Conservation (phyloP, 2,329 filamentous ascomycete species). For the Aspergillus jensenii region DNA sequence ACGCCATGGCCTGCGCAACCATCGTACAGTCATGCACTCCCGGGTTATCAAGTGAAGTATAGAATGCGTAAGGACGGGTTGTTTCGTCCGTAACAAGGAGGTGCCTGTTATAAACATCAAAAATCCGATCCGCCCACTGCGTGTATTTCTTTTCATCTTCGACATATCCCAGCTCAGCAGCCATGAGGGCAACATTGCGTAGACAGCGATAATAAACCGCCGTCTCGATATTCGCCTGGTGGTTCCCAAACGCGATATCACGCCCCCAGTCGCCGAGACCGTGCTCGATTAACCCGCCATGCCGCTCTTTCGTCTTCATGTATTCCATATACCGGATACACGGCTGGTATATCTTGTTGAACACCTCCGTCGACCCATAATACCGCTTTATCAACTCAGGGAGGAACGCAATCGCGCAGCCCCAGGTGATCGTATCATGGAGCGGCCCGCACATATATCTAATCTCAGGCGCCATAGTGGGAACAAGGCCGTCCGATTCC, state of each 20-base stretch:
- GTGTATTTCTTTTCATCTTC: constrained; percentile 17
- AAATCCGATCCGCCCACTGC: constrained; percentile 20
- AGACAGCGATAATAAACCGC: constrained; percentile 27
- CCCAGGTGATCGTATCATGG: constrained; percentile 42
- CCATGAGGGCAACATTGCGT: constrained; percentile 23
- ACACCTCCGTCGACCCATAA: constrained; percentile 23
- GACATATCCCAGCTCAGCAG: constrained; percentile 17
- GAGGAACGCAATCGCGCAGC: constrained; percentile 23
- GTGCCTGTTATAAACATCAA: constrained; percentile 20
- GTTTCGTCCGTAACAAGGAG: constrained; percentile 20
- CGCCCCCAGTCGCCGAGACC: constrained; percentile 26
- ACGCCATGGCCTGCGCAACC: constrained; percentile 23
- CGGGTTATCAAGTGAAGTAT: constrained; percentile 24
- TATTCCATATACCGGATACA: constrained; percentile 26
- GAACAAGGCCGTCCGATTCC: constrained; percentile 46
- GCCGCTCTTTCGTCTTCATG: constrained; percentile 23
- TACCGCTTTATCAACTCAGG: constrained; percentile 22
- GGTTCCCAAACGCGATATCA: constrained; percentile 26
- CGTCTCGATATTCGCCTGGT: constrained; percentile 28
- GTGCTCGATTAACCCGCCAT: constrained; percentile 24
- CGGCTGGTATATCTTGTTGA: constrained; percentile 20
- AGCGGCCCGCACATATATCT: constrained; percentile 52
- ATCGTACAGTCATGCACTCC: constrained; percentile 18
- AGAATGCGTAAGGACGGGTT: constrained; percentile 18
- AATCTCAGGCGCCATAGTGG: constrained; percentile 50